A percentile compares a stretch with the other conserved stretches of the same genome.
These are phyloP conservation scores for Alternaria tenuissima DNA, from an alignment of 2,329 filamentous ascomycete species.

Conservation along the genomic window DNA sequence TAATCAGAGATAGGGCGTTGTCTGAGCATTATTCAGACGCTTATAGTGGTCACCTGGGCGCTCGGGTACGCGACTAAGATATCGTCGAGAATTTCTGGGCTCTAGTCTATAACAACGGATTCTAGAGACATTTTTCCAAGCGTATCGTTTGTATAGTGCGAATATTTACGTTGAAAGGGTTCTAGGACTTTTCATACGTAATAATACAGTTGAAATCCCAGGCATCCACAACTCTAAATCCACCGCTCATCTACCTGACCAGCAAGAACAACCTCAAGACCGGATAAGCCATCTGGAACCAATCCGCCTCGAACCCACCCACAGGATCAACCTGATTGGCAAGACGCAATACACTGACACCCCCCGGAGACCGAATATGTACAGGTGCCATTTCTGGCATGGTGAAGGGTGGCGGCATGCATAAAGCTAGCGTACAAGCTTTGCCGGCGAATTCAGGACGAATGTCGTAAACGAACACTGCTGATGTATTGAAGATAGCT, in stretches of 20 bases:
- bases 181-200: background rate
- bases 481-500: conserved; percentile 51
- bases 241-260: background rate
- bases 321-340: too few relatives aligned
- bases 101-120: too few relatives aligned
- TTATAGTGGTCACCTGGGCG: too few relatives aligned
- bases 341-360: conserved; percentile 34
- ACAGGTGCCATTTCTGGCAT: conserved; percentile 41
- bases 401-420: conserved; percentile 52
- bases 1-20: too few relatives aligned
- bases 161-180: background rate
- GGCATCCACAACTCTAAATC: background rate
- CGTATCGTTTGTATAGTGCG: background rate
- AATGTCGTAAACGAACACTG: conserved; percentile 59
- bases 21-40: too few relatives aligned
- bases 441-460: conserved; percentile 50
- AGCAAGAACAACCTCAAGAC: conserved; percentile 36
- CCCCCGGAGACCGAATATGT: conserved; percentile 42
- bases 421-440: conserved; percentile 59
- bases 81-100: too few relatives aligned
- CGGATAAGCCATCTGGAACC: conserved; percentile 33
- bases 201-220: background rate
- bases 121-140: accelerated
- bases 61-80: accelerated
- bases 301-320: too few relatives aligned